These are phyloP conservation scores for Astrothelium macrocarpum DNA, from an alignment of 495 filamentous ascomycete species.

Conservation along the genomic window DNA sequence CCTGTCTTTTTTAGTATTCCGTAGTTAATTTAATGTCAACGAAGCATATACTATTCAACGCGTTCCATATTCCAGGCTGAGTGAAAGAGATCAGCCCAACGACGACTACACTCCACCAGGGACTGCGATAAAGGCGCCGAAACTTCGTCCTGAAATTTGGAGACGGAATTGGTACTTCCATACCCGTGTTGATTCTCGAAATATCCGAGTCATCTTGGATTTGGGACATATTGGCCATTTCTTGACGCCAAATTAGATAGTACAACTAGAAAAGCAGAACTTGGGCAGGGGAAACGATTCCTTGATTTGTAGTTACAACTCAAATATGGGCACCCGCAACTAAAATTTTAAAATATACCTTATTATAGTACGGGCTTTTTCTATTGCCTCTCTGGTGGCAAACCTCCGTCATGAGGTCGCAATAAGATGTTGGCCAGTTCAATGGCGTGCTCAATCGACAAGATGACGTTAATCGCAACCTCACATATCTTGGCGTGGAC, in stretches of 20 bases:
- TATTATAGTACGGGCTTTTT: neutral
- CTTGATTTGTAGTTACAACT: neutral
- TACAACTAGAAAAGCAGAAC: neutral
- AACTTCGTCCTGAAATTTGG: neutral
- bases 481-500: neutral
- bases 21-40: neutral
- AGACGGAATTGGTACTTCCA: neutral
- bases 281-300: neutral
- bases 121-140: slow-evolving; percentile 38
- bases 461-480: neutral
- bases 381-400: neutral
- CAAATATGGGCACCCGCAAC: neutral
- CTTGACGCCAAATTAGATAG: neutral
- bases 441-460: neutral
- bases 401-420: neutral
- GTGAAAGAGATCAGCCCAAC: slow-evolving; percentile 48
- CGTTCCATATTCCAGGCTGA: slow-evolving; percentile 52
- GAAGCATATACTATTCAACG: slow-evolving; percentile 37
- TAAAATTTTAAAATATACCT: neutral
- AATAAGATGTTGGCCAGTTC: neutral
- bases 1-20: slow-evolving; percentile 14
- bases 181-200: neutral
- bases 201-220: neutral
- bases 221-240: neutral
- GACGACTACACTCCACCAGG: slow-evolving; percentile 46